phyloP scores from a whole-genome alignment of 2,329 filamentous ascomycete genomes.

The Fusarium coicis region DNA sequence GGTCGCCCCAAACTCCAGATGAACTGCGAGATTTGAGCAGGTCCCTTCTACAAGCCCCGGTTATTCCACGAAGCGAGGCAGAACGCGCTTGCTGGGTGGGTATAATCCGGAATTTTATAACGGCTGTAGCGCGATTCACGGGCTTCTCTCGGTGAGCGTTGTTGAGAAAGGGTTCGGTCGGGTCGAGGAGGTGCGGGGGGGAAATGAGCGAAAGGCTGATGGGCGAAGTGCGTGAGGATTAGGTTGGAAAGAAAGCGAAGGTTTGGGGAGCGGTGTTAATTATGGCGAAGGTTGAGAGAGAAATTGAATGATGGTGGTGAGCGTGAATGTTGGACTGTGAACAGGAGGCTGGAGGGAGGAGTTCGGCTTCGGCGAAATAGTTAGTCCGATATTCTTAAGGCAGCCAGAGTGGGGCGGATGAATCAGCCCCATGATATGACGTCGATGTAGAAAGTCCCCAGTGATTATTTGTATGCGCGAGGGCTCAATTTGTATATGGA shows the following conservation, averaged over 20 bases:
- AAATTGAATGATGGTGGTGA: neutral
- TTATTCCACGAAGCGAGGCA: neutral
- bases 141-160: neutral
- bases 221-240: too few species aligned
- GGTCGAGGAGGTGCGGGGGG: neutral
- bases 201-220: neutral
- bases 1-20: constrained; percentile 7
- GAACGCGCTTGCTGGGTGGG: neutral
- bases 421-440: neutral
- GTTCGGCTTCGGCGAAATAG: neutral
- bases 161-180: neutral
- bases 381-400: neutral
- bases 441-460: neutral
- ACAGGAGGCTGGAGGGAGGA: neutral
- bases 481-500: too few species aligned
- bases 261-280: neutral
- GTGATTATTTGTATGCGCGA: too few species aligned
- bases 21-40: constrained; percentile 8
- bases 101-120: constrained; percentile 3
- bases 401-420: neutral
- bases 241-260: neutral
- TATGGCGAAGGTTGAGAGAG: neutral
- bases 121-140: constrained; percentile 5
- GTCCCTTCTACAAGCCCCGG: constrained; percentile 13
- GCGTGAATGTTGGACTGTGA: neutral